A percentile compares a stretch with the other conserved stretches of the same genome.
Conservation (phyloP, 2,329 filamentous ascomycete species). For the Aspergillus candidus region DNA sequence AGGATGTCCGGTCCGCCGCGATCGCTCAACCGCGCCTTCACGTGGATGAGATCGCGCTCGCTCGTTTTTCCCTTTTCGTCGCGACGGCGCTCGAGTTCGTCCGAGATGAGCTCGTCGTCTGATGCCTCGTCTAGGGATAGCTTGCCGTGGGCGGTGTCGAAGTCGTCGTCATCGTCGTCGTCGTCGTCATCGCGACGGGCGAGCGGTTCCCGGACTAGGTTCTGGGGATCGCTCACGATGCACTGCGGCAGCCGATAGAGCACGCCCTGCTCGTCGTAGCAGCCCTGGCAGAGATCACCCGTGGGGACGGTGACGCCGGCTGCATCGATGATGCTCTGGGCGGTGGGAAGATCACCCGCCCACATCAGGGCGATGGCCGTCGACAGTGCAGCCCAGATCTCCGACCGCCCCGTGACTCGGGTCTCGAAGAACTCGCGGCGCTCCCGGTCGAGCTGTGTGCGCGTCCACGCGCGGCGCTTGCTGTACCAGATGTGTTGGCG, state of each 20-base stretch:
- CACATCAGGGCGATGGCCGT: constrained; percentile 64
- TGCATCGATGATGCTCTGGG: constrained; percentile 74
- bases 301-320: constrained; percentile 69
- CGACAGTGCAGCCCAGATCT: constrained; percentile 74
- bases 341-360: constrained; percentile 57
- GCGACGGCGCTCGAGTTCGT: constrained; percentile 37
- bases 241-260: constrained; percentile 64
- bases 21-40: constrained; percentile 62
- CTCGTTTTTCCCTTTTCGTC: constrained; percentile 58
- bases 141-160: constrained; percentile 28
- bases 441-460: constrained; percentile 61
- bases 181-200: constrained; percentile 16
- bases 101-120: constrained; percentile 32
- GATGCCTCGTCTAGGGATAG: constrained; percentile 34
- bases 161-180: constrained; percentile 20
- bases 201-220: constrained; percentile 36
- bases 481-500: constrained; percentile 61
- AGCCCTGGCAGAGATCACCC: constrained; percentile 64
- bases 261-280: constrained; percentile 64
- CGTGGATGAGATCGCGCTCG: constrained; percentile 50
- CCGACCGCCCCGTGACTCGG: constrained; percentile 65
- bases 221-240: constrained; percentile 62
- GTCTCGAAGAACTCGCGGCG: constrained; percentile 86
- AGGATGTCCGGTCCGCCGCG: constrained; percentile 57
- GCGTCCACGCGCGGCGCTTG: constrained; percentile 62